Percentiles rank a stretch among this genome's conserved stretches.
Evolutionary conservation across 768 basidiomycete genomes (phyloP).

Genomic region (Boletales sp.): DNA sequence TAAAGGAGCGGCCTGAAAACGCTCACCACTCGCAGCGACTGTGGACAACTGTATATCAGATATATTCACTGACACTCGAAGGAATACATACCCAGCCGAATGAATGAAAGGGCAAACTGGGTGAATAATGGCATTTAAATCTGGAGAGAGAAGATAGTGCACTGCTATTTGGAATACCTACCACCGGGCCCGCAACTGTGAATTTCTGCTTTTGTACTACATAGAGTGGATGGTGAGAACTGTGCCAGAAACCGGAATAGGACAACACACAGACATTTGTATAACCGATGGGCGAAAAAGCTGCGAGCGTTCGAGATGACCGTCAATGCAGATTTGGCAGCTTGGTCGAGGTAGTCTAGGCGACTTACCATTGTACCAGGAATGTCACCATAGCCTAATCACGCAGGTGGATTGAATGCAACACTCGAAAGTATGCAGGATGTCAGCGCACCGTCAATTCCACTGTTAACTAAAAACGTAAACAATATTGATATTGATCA

Average conservation of each 20-base stretch:
- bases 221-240: not conserved
- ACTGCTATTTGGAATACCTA: not conserved
- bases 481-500: not conserved
- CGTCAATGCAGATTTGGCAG: not conserved
- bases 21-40: slow-evolving; percentile 22
- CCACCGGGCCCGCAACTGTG: slow-evolving; percentile 15
- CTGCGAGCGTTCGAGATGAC: not conserved
- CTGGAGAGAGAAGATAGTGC: not conserved
- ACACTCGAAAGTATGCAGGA: not conserved
- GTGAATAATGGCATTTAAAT: not conserved
- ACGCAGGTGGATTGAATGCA: not conserved
- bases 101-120: slow-evolving; percentile 14
- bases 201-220: slow-evolving; percentile 14
- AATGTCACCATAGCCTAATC: slow-evolving; percentile 24
- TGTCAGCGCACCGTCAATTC: slow-evolving; percentile 16
- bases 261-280: slow-evolving; percentile 13
- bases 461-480: slow-evolving; percentile 12
- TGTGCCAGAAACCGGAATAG: not conserved
- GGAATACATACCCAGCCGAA: slow-evolving; percentile 15
- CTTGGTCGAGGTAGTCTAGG: too few species aligned
- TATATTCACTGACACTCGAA: too few species aligned
- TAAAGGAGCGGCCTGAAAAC: not conserved
- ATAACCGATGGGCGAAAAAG: slow-evolving; percentile 26
- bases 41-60: not conserved
- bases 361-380: slow-evolving; percentile 18